Base-by-base conservation (phyloP, 2,329 filamentous ascomycete genomes). In the Neophaeococcomyces mojaviensis region DNA sequence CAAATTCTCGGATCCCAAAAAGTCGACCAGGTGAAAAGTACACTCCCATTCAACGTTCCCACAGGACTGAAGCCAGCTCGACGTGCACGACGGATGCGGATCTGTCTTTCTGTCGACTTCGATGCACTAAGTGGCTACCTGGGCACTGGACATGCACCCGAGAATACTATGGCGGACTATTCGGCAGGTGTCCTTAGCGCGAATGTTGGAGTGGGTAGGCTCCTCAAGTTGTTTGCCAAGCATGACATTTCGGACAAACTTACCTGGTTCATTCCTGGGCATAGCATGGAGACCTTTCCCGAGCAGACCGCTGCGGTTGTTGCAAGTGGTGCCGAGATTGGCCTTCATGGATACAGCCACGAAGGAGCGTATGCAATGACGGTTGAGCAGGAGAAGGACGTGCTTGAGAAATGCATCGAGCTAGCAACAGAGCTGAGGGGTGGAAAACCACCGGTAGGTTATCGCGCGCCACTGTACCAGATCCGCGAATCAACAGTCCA, bases 241-340 rank as follows among this genome's bases (percentile, higher is more conserved):
- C 67, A 74, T 34, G 57, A 60, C 1, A 69, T 80, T 19, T 63
- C 73, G 2, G 65, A 76, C 22, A 73, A 72, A 48, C 66, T 75
- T 22, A 79, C 76, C 3, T 80, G 76, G 77, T 79, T 78, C 55
- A 70, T 80, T 9, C 77, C 77, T 0, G 76, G 77, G 38, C 77
- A 81, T 60, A 75, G 70, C 0, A 67, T 76, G 41, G 77, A 81
- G 52, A 77, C 70, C 8, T 80, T 80, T 50, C 76, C 76, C 0
- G 58, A 63, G 2, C 67, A 78, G 46, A 72, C 73, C 2, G 60
- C 64, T 41, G 63, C 65, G 37, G 74, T 81, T 18, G 60, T 77
- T 2, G 66, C 71, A 3, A 72, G 69, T 26, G 75, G 77, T 5
- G 69, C 68, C 4, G 57, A 59, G 35, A 57, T 59, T 37, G 57